A percentile compares a stretch with the other conserved stretches of the same genome.
Evolutionary conservation across 192 early-diverging fungal genomes (phyloP).

Genomic region (Entomortierella chlamydospora): DNA sequence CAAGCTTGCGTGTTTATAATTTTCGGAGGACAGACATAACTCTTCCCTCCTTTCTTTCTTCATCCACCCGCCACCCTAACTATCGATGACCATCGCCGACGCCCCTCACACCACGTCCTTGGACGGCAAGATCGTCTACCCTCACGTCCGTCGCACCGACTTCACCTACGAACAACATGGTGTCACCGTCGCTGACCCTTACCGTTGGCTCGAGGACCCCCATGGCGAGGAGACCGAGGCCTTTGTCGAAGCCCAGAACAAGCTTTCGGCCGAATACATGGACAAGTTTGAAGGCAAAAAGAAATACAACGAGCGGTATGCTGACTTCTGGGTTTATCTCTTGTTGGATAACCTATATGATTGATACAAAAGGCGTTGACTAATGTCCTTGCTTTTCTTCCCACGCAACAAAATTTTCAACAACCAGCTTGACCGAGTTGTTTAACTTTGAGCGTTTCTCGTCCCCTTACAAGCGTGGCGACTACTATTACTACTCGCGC

Average conservation of each 20-base stretch:
- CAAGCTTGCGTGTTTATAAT: too few species aligned
- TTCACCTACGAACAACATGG: constrained; percentile 56
- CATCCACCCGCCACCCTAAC: too few species aligned
- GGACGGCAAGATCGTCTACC: constrained; percentile 55
- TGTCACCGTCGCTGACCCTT: constrained; percentile 64
- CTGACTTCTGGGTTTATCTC: not conserved
- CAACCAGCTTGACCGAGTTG: constrained; percentile 65
- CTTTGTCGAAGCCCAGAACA: constrained; percentile 75
- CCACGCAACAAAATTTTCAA: too few species aligned
- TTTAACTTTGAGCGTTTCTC: constrained; percentile 68
- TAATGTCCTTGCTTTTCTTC: constrained; percentile 1
- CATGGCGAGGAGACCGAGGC: constrained; percentile 68
- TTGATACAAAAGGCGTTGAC: not conserved
- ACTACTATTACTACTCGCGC: constrained; percentile 73
- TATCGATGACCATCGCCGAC: not conserved
- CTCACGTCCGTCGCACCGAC: constrained; percentile 62
- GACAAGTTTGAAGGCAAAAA: constrained; percentile 49
- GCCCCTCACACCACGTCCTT: constrained; percentile 4
- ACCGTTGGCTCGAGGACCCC: constrained; percentile 76
- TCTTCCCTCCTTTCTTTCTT: too few species aligned
- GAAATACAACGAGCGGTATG: constrained; percentile 49
- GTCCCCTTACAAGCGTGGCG: constrained; percentile 65
- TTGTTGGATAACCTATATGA: not conserved
- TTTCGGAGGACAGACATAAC: too few species aligned
- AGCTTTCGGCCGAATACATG: constrained; percentile 59